phyloP scores from a whole-genome alignment of 2,329 filamentous ascomycete species.

The Zasmidium citrigriseum region DNA sequence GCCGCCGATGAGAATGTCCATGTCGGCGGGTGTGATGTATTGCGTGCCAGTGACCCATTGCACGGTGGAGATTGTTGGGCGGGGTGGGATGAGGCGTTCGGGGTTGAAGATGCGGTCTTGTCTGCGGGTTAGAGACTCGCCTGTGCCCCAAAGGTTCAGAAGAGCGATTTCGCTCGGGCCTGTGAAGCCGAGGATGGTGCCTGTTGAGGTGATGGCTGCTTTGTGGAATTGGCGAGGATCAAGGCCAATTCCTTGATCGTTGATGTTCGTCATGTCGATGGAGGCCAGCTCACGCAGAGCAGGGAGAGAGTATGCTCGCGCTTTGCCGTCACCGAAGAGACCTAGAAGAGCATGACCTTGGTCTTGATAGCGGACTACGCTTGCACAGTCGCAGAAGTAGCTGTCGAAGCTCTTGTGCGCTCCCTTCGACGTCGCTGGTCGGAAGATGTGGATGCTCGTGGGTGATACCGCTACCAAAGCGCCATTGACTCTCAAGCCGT shows the following conservation, averaged over 20 bases:
- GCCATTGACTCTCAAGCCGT: constrained; percentile 74
- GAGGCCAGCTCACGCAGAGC: constrained; percentile 80
- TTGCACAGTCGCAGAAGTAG: constrained; percentile 76
- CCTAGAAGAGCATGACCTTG: constrained; percentile 78
- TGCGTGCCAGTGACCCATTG: constrained; percentile 98
- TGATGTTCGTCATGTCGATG: constrained; percentile 61
- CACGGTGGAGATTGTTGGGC: constrained; percentile 90
- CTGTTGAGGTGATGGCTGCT: constrained; percentile 71
- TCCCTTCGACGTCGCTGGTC: constrained; percentile 81
- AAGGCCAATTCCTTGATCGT: constrained; percentile 42
- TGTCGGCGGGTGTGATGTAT: constrained; percentile 80
- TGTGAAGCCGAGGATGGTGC: constrained; percentile 84
- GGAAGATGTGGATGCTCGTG: constrained; percentile 81
- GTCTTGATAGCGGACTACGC: constrained; percentile 69
- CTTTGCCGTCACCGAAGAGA: constrained; percentile 79
- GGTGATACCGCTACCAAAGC: constrained; percentile 75
- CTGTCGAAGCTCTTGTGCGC: constrained; percentile 88
- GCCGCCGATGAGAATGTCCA: constrained; percentile 88
- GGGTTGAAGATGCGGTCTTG: constrained; percentile 81
- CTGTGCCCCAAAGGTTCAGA: constrained; percentile 81
- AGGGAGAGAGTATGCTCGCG: constrained; percentile 83
- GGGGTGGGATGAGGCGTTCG: constrained; percentile 68
- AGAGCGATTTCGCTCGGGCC: constrained; percentile 83
- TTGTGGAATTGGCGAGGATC: constrained; percentile 72
- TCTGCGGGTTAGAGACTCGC: constrained; percentile 56